Evolutionary conservation across 805 yeast genomes (phyloP).

Genomic region (Brettanomyces bruxellensis): DNA sequence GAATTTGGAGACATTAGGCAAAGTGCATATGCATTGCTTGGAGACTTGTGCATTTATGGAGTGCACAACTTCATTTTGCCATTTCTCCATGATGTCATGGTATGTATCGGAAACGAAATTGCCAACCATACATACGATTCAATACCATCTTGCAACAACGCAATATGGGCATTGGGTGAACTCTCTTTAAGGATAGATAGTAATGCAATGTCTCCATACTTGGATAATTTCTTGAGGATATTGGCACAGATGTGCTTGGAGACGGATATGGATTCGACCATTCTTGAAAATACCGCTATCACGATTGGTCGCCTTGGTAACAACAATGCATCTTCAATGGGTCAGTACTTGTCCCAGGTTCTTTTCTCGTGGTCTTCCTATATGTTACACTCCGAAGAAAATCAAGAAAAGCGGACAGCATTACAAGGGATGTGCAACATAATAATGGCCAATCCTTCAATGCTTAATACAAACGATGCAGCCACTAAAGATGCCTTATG

Average conservation of each 20-base stretch:
- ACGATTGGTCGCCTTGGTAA: conserved; percentile 82
- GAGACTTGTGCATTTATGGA: conserved; percentile 72
- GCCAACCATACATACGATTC: conserved; percentile 40
- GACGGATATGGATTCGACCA: conserved; percentile 47
- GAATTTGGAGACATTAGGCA: conserved; percentile 84
- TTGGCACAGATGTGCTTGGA: conserved; percentile 53
- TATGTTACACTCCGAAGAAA: conserved; percentile 60
- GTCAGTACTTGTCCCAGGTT: conserved; percentile 50
- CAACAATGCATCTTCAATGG: conserved; percentile 46
- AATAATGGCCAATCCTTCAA: conserved; percentile 58
- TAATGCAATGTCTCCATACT: conserved; percentile 40
- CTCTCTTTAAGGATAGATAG: conserved; percentile 51
- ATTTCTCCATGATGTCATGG: conserved; percentile 42
- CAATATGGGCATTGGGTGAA: conserved; percentile 92
- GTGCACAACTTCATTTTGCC: conserved; percentile 38
- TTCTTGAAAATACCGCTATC: conserved; percentile 81
- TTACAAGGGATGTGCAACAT: conserved; percentile 76
- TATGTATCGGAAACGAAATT: conserved; percentile 63
- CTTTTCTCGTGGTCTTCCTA: conserved; percentile 63
- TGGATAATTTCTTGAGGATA: conserved; percentile 43
- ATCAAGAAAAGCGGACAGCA: conserved; percentile 83
- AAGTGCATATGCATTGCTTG: conserved; percentile 79
- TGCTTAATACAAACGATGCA: conserved; percentile 36
- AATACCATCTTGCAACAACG: conserved; percentile 71
- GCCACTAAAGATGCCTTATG: conserved; percentile 40